These are phyloP conservation scores for Boechera stricta DNA, from an alignment of 345 rosid species.

Conservation along the genomic window DNA sequence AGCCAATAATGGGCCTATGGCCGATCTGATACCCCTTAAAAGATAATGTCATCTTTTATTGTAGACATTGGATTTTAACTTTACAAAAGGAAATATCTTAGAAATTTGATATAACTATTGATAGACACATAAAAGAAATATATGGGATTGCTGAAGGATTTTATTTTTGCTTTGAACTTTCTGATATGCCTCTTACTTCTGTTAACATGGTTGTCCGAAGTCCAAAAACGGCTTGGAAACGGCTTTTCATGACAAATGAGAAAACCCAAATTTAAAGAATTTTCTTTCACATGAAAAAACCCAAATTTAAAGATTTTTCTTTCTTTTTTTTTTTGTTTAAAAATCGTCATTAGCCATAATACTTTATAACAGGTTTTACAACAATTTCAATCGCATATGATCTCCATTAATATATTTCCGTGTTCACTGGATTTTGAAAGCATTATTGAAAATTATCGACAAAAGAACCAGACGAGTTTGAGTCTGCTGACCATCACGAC, in stretches of 20 bases:
- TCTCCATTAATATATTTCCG: not conserved
- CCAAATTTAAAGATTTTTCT: too few species aligned
- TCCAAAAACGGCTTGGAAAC: not conserved
- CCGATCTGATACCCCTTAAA: constrained; percentile 8
- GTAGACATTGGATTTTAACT: not conserved
- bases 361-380: not conserved
- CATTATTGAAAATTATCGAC: not conserved
- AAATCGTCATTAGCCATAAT: not conserved
- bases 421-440: not conserved
- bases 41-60: constrained; percentile 13
- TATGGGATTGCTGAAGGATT: not conserved
- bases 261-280: too few species aligned
- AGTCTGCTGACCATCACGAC: not conserved
- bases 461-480: not conserved
- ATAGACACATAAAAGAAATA: not conserved
- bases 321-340: not conserved
- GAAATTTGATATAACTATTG: not conserved
- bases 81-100: not conserved
- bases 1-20: constrained; percentile 16
- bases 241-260: not conserved
- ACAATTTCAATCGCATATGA: not conserved
- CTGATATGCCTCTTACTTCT: not conserved
- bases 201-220: not conserved
- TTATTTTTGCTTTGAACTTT: not conserved
- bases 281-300: too few species aligned